Percentiles rank a stretch among this genome's conserved stretches.
Conservation (phyloP, 2,329 filamentous ascomycete species). For the Fusarium luffae region DNA sequence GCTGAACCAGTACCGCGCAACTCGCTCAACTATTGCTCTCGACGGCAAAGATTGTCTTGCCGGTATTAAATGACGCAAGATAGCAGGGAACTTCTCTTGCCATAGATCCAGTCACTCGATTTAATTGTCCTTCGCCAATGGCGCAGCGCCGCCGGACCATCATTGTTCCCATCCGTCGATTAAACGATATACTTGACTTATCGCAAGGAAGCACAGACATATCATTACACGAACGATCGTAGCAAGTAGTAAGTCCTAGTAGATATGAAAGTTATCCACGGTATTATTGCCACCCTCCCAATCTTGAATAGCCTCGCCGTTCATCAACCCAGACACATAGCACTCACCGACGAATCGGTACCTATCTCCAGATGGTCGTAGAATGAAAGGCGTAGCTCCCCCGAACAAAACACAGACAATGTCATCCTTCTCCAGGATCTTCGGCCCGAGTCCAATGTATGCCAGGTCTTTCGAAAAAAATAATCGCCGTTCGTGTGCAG, state of each 20-base stretch:
- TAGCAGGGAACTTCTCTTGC: too few relatives aligned
- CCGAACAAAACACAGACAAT: background rate
- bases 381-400: background rate
- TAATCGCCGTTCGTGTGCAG: background rate
- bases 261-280: fast-evolving
- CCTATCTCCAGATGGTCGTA: background rate
- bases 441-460: background rate
- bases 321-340: background rate
- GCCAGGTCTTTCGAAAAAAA: background rate
- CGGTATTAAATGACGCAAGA: too few relatives aligned
- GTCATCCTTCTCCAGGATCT: background rate
- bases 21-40: too few relatives aligned
- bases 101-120: too few relatives aligned
- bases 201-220: too few relatives aligned
- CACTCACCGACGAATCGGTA: background rate
- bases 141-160: too few relatives aligned
- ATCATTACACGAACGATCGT: fast-evolving
- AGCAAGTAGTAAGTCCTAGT: fast-evolving
- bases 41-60: too few relatives aligned
- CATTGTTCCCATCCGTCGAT: too few relatives aligned
- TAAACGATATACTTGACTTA: too few relatives aligned
- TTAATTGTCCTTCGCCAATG: too few relatives aligned
- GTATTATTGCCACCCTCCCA: fast-evolving
- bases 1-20: background rate
- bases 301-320: background rate